Percentiles rank a stretch among this genome's conserved stretches.
These are phyloP conservation scores for Candida albicans DNA, from an alignment of 1,139 yeast species.

Conservation along the genomic window DNA sequence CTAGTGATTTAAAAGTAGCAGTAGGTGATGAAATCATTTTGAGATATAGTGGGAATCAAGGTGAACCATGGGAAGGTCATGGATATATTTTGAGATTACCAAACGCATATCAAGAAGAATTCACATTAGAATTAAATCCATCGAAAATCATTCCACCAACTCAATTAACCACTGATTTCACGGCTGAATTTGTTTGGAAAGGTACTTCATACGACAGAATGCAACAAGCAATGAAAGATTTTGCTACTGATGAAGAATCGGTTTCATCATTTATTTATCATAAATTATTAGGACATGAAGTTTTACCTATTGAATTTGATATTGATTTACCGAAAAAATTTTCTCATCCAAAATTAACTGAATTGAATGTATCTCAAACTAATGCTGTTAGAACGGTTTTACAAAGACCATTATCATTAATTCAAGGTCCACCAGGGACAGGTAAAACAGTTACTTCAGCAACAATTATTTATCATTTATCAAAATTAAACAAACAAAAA, in stretches of 20 bases:
- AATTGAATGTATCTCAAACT: conserved; percentile 73
- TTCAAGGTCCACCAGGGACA: conserved; percentile 99
- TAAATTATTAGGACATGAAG: conserved; percentile 80
- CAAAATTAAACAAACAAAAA: conserved; percentile 53
- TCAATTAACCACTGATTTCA: conserved; percentile 62
- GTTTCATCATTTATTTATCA: conserved; percentile 80
- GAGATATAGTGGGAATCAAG: conserved; percentile 54
- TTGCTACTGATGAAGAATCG: conserved; percentile 72
- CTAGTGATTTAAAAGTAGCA: conserved; percentile 68
- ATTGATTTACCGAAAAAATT: conserved; percentile 58
- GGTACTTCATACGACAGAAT: conserved; percentile 81
- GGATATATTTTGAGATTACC: conserved; percentile 79
- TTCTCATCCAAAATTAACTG: conserved; percentile 67
- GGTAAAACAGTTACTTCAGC: conserved; percentile 96
- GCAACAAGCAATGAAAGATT: conserved; percentile 72
- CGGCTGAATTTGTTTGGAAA: conserved; percentile 90
- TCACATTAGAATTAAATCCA: conserved; percentile 66
- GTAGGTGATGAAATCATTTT: conserved; percentile 82
- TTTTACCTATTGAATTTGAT: conserved; percentile 62
- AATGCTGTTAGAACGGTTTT: conserved; percentile 76
- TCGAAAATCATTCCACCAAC: conserved; percentile 57
- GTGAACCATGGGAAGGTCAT: conserved; percentile 62
- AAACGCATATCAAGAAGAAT: conserved; percentile 63
- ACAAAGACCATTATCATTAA: conserved; percentile 74
- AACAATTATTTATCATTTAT: conserved; percentile 77